A percentile compares a stretch with the other conserved stretches of the same genome.
Evolutionary conservation across 352 stramenopile species (phyloP).

Genomic region (Aphanomyces cochlioides): DNA sequence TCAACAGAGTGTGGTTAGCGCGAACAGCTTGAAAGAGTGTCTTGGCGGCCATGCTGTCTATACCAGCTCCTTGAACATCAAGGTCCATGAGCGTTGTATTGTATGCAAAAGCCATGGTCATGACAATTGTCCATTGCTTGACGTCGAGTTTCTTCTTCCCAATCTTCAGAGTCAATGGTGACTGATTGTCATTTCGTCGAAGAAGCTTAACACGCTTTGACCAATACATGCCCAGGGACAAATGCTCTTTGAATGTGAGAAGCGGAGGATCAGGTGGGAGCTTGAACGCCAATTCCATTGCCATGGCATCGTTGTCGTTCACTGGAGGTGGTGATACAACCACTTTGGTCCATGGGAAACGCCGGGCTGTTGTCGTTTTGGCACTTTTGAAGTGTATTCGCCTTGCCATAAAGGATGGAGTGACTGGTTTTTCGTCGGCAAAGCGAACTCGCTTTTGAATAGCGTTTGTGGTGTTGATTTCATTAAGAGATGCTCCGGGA

Average conservation of each 20-base stretch:
- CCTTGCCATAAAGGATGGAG: neutral
- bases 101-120: conserved; percentile 11
- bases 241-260: neutral
- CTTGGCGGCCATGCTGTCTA: conserved; percentile 34
- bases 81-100: conserved; percentile 17
- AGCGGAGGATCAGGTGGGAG: neutral
- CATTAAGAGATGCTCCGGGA: neutral
- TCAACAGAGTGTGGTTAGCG: conserved; percentile 46
- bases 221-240: neutral
- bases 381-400: neutral
- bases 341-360: neutral
- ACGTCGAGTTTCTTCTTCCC: neutral
- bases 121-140: neutral
- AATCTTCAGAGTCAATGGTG: neutral
- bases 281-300: neutral
- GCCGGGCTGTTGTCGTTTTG: neutral
- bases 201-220: conserved; percentile 5
- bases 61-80: conserved; percentile 4
- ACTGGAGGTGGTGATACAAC: neutral
- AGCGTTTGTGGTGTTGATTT: neutral
- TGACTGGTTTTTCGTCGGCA: neutral
- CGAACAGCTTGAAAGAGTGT: conserved; percentile 54
- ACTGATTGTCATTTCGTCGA: neutral
- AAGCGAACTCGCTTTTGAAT: conserved; percentile 8
- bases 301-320: neutral